Base-by-base conservation (phyloP, 495 filamentous ascomycete species). In the Penicillium roqueforti region DNA sequence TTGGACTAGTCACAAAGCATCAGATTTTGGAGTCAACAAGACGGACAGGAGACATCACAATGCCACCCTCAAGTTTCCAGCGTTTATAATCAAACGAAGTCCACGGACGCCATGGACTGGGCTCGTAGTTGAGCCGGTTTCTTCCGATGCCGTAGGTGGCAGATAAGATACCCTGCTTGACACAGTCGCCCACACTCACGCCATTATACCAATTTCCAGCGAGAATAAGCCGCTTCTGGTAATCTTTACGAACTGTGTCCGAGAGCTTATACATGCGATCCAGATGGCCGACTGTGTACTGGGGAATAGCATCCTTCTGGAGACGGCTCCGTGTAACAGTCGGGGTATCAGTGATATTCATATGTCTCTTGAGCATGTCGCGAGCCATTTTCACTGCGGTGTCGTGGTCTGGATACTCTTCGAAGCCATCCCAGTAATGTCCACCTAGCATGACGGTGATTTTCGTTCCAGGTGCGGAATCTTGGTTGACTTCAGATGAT, bases 381-480 rank as follows among this genome's bases (percentile, higher is more conserved):
- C 77, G 76, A 16, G 92, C 91, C 79, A 92, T 86, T 2, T 62
- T 58, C 26, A 83, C 70, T 19, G 84, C 89, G 50, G 85, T 73
- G 10, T 84, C 76, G 45, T 83, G 74, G 54, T 80, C 74, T 0
- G 87, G 87, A 36, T 74, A 73, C 22, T 78, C 72, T 0, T 62
- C 41, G 13, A 70, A 82, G 38, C 67, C 77, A 57, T 89, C 82
- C 92, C 92, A 97, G 74, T 86, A 91, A 71, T 97, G 92, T 6
- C 93, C 93, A 46, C 93, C 93, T 20, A 97, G 70, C 88, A 99
- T 95, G 47, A 97, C 87, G 13, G 92, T 97, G 28, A 99, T 67
- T 65, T 95, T 96, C 14, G 90, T 96, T 28, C 89, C 90, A 0
- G 68, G 66, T 9, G 68, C 75, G 22, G 74, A 68, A 41, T 84